phyloP scores from a whole-genome alignment of 2,329 filamentous ascomycete genomes.

The Lojkania enalia region DNA sequence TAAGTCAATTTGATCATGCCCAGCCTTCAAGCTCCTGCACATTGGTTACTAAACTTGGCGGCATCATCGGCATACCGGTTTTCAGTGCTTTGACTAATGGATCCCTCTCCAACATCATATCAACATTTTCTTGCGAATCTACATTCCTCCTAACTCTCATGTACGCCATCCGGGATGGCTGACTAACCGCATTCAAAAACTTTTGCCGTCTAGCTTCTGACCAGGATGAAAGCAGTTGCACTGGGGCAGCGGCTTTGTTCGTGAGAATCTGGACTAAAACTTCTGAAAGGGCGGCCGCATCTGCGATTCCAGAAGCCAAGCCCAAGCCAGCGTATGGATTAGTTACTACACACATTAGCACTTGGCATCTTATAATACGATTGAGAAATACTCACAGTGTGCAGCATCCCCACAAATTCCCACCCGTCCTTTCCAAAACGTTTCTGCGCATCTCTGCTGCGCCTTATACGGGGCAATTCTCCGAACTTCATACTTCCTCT shows the following conservation, averaged over 20 bases:
- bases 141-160: slow-evolving; percentile 29
- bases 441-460: slow-evolving; percentile 43
- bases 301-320: slow-evolving; percentile 40
- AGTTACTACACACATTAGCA: slow-evolving; percentile 25
- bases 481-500: slow-evolving; percentile 34
- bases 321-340: slow-evolving; percentile 45
- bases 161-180: slow-evolving; percentile 34
- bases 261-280: slow-evolving; percentile 31
- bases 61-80: slow-evolving; percentile 35
- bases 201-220: slow-evolving; percentile 37
- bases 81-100: slow-evolving; percentile 35
- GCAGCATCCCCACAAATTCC: slow-evolving; percentile 47
- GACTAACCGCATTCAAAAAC: slow-evolving; percentile 42
- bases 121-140: slow-evolving; percentile 29
- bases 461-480: slow-evolving; percentile 47
- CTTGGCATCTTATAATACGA: neutral
- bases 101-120: slow-evolving; percentile 28
- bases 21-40: slow-evolving; percentile 32
- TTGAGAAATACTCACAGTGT: slow-evolving; percentile 31
- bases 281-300: slow-evolving; percentile 34
- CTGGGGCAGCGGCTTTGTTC: slow-evolving; percentile 16
- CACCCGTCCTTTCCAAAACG: slow-evolving; percentile 38
- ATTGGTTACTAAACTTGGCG: slow-evolving; percentile 30
- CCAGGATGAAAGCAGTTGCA: slow-evolving; percentile 40
- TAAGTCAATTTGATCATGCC: too few relatives aligned